Conservation (phyloP, 2,329 filamentous ascomycete genomes). For the Penicillium vulpinum region DNA sequence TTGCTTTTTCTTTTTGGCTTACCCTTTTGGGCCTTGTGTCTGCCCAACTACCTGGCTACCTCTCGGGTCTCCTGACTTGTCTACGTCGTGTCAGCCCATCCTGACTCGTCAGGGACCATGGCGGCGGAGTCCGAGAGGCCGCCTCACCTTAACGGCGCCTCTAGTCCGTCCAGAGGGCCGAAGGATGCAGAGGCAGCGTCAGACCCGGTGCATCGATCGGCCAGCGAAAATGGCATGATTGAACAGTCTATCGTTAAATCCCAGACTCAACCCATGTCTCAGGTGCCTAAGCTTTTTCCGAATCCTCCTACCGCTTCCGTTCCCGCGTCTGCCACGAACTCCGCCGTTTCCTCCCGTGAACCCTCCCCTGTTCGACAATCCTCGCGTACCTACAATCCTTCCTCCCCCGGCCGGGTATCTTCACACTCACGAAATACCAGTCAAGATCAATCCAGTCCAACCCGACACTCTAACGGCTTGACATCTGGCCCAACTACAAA, state of each 20-base stretch:
- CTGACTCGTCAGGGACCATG: slow-evolving; percentile 34
- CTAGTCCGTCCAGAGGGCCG: slow-evolving; percentile 31
- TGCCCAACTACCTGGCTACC: slow-evolving; percentile 32
- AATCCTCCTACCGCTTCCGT: slow-evolving; percentile 28
- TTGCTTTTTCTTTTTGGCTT: slow-evolving; percentile 23
- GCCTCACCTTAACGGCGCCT: slow-evolving; percentile 34
- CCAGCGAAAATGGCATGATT: slow-evolving; percentile 31
- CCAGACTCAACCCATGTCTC: slow-evolving; percentile 31
- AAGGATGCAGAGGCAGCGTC: slow-evolving; percentile 30
- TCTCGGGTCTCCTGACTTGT: slow-evolving; percentile 40
- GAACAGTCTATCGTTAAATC: slow-evolving; percentile 32
- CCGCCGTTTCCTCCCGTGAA: slow-evolving; percentile 52
- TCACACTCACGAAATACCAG: slow-evolving; percentile 66
- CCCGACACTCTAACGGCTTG: slow-evolving; percentile 51
- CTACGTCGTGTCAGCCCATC: slow-evolving; percentile 29
- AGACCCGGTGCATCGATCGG: slow-evolving; percentile 29
- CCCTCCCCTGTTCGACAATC: slow-evolving; percentile 46
- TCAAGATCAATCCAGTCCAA: slow-evolving; percentile 62
- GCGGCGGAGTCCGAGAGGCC: slow-evolving; percentile 40
- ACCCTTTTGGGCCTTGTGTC: slow-evolving; percentile 23
- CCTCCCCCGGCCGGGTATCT: slow-evolving; percentile 35
- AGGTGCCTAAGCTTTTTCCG: slow-evolving; percentile 35
- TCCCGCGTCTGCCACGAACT: slow-evolving; percentile 45
- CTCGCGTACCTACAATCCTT: slow-evolving; percentile 32
- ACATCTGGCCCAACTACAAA: slow-evolving; percentile 38